phyloP scores from a whole-genome alignment of 495 filamentous ascomycete species.

The Aspergillus leporis region DNA sequence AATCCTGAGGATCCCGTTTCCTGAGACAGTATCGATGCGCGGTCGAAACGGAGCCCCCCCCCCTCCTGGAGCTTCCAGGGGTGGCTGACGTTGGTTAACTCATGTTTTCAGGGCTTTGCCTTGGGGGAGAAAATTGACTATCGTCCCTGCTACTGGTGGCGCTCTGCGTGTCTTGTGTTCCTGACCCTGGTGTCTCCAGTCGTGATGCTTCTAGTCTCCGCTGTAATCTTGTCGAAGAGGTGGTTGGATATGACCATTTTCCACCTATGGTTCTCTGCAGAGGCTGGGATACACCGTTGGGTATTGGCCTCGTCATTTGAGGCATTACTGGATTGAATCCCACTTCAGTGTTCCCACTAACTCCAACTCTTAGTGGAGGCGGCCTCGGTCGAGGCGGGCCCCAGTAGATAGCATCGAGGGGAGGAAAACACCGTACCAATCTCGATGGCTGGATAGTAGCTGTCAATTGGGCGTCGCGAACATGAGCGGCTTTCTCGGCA shows the following conservation, averaged over 20 bases:
- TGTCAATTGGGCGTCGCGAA: not conserved
- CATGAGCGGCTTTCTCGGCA: constrained; percentile 12
- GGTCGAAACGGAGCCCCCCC: not conserved
- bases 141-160: not conserved
- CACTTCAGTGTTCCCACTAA: too few species aligned
- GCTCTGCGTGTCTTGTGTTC: not conserved
- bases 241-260: not conserved
- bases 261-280: not conserved
- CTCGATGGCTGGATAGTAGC: not conserved
- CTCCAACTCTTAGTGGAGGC: too few species aligned
- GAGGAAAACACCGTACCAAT: not conserved
- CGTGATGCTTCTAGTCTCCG: constrained; percentile 3
- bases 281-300: not conserved
- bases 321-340: not conserved
- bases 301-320: not conserved
- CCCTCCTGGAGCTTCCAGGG: not conserved
- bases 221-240: constrained; percentile 2
- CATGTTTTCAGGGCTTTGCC: not conserved
- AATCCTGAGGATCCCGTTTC: too few species aligned
- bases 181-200: not conserved
- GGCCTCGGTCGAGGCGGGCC: not conserved
- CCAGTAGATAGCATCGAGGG: not conserved
- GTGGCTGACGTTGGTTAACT: not conserved
- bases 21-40: not conserved
- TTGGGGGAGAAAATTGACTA: not conserved